Percentiles rank a stretch among this genome's conserved stretches.
phyloP scores from a whole-genome alignment of 2,329 filamentous ascomycete genomes.

The Colletotrichum cuscutae region DNA sequence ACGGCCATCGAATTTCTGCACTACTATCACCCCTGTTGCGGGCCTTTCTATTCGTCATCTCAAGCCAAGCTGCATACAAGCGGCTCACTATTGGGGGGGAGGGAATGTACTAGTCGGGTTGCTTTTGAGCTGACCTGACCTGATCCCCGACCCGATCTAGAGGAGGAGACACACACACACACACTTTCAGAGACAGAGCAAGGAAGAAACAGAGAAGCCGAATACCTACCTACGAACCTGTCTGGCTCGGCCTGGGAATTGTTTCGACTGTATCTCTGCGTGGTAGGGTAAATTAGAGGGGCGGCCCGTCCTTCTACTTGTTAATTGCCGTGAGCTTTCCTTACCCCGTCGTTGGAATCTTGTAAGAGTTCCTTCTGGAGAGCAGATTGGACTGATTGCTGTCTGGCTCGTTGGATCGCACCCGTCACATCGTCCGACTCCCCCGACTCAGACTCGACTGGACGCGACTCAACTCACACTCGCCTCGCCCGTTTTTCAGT shows the following conservation, averaged over 20 bases:
- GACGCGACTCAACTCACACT: background rate
- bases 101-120: background rate
- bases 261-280: too few relatives aligned
- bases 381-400: background rate
- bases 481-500: background rate
- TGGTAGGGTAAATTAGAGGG: background rate
- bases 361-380: background rate
- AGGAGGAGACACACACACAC: background rate
- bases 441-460: background rate
- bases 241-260: background rate
- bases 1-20: slow-evolving; percentile 27
- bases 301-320: background rate
- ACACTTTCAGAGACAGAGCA: background rate
- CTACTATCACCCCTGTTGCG: slow-evolving; percentile 1
- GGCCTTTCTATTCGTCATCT: slow-evolving; percentile 6
- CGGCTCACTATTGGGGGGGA: background rate
- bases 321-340: background rate
- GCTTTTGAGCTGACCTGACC: background rate
- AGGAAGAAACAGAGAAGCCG: background rate
- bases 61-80: slow-evolving; percentile 2
- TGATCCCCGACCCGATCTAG: background rate
- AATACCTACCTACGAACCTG: background rate
- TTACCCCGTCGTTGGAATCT: background rate
- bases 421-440: slow-evolving; percentile 1
- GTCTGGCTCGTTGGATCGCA: background rate